phyloP scores from a whole-genome alignment of 192 early-diverging fungal species.

The Coemansia biformis region DNA sequence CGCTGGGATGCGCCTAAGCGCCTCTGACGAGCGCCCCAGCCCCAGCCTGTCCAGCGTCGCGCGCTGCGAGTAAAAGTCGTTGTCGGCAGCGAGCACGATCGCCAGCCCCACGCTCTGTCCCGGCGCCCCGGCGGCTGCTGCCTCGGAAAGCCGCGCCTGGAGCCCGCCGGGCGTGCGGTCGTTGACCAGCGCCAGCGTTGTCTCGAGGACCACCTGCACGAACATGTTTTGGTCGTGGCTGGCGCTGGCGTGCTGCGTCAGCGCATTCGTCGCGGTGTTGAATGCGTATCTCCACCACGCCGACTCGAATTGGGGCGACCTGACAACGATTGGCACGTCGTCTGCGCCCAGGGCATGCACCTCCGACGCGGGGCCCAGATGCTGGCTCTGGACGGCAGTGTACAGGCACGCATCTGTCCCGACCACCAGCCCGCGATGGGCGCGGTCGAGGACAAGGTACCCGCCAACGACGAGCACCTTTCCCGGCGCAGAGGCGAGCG shows the following conservation, averaged over 20 bases:
- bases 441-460: constrained; percentile 85
- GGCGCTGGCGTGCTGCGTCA: constrained; percentile 31
- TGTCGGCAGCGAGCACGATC: constrained; percentile 82
- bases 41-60: constrained; percentile 53
- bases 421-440: constrained; percentile 75
- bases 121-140: not conserved
- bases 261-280: constrained; percentile 8
- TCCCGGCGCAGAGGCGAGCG: constrained; percentile 83
- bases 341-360: not conserved
- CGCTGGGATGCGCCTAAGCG: constrained; percentile 56
- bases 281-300: constrained; percentile 72
- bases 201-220: constrained; percentile 42
- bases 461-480: constrained; percentile 92
- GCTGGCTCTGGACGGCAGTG: constrained; percentile 53
- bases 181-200: constrained; percentile 26
- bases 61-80: constrained; percentile 99
- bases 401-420: constrained; percentile 84
- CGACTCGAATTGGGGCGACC: constrained; percentile 82
- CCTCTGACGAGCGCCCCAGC: constrained; percentile 52
- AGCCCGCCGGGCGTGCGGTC: constrained; percentile 7
- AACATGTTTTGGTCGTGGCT: constrained; percentile 28
- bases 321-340: constrained; percentile 51
- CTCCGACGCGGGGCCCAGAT: constrained; percentile 1
- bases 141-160: not conserved
- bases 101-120: constrained; percentile 48